A percentile compares a stretch with the other conserved stretches of the same genome.
These are phyloP conservation scores for Barbatosphaeria neglecta DNA, from an alignment of 495 filamentous ascomycete species.

Conservation along the genomic window DNA sequence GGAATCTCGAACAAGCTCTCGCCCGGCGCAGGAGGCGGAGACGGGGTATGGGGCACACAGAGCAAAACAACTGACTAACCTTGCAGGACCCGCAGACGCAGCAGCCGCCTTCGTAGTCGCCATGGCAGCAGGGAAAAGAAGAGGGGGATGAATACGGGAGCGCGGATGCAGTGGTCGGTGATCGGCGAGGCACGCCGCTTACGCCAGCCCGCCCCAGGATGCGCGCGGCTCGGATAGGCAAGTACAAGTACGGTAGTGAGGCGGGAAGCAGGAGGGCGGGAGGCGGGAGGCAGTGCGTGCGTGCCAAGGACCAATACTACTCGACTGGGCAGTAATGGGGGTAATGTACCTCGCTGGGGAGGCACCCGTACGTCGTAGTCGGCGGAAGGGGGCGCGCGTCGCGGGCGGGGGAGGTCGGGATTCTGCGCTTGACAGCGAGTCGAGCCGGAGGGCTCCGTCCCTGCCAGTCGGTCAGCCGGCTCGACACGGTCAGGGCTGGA, in stretches of 20 bases:
- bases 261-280: not conserved
- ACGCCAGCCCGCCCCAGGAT: not conserved
- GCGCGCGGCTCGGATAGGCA: not conserved
- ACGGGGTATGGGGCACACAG: not conserved
- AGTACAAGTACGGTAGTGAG: not conserved
- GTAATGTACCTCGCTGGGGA: no score
- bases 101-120: not conserved
- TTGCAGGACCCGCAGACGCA: not conserved
- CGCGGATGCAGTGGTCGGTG: not conserved
- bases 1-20: not conserved
- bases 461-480: no score
- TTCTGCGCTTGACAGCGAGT: no score
- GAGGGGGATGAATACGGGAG: not conserved
- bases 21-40: not conserved
- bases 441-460: no score
- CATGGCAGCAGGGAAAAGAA: not conserved
- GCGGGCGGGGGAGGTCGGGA: no score
- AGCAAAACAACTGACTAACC: not conserved
- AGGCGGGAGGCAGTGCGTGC: no score
- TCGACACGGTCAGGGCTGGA: no score
- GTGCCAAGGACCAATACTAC: no score
- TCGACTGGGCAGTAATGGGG: no score
- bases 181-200: not conserved
- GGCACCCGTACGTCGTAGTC: no score
- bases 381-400: no score